phyloP scores from a whole-genome alignment of 345 rosid genomes.

The Salix purpurea region DNA sequence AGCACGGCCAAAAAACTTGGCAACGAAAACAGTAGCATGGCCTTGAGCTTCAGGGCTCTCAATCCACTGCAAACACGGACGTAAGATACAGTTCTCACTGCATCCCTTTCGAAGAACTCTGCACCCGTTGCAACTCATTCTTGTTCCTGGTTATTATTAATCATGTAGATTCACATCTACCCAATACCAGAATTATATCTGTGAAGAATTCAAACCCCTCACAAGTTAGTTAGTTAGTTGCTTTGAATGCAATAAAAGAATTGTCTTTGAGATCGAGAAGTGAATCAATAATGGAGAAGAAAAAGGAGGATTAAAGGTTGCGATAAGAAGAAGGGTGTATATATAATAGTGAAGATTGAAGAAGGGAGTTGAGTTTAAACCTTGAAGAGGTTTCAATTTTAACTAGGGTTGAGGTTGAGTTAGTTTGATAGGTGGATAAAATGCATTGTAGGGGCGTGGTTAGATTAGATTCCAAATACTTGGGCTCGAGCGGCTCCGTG shows the following conservation, averaged over 20 bases:
- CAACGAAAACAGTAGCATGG: conserved; percentile 93
- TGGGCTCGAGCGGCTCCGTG: conserved; percentile 92
- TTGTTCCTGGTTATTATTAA: not conserved
- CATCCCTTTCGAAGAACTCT: conserved; percentile 94
- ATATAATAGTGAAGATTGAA: not conserved
- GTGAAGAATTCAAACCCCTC: too few relatives aligned
- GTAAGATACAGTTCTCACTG: conserved; percentile 81
- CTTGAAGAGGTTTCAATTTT: conserved; percentile 11
- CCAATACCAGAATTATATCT: too few relatives aligned
- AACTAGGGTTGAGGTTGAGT: conserved; percentile 37
- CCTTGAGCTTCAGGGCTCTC: conserved; percentile 89
- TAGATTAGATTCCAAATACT: conserved; percentile 59
- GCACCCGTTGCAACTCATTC: conserved; percentile 98
- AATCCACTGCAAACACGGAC: conserved; percentile 91
- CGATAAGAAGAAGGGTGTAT: not conserved
- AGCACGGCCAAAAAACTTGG: conserved; percentile 97
- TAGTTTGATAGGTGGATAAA: not conserved
- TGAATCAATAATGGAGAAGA: not conserved
- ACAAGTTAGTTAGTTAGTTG: not conserved
- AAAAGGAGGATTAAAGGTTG: not conserved
- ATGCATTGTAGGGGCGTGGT: not conserved
- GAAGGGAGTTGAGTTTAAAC: not conserved
- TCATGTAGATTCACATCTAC: conserved; percentile 10
- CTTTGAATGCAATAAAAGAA: conserved; percentile 30
- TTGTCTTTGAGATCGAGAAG: not conserved